phyloP scores from a whole-genome alignment of 2,329 filamentous ascomycete species.

The Fusarium sp. region DNA sequence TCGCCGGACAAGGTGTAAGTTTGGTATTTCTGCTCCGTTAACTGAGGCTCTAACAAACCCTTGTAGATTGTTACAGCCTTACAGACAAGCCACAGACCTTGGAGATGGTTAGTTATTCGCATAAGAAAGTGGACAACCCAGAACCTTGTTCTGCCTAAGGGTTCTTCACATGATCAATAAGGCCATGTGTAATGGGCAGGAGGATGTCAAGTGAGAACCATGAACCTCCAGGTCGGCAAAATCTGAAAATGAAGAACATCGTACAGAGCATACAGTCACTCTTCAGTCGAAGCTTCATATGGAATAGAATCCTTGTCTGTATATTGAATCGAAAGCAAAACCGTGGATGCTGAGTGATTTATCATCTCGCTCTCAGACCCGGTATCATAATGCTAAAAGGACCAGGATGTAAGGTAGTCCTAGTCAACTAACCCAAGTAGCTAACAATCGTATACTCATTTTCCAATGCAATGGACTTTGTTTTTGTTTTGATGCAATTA shows the following conservation, averaged over 20 bases:
- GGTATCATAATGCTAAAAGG: conserved; percentile 16
- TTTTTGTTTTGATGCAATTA: neutral
- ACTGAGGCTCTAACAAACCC: too few species aligned
- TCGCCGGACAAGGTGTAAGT: too few species aligned
- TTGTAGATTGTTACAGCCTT: too few species aligned
- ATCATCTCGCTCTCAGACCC: conserved; percentile 31
- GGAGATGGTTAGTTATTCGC: too few species aligned
- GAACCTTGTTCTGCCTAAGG: too few species aligned
- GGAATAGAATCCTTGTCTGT: conserved; percentile 10
- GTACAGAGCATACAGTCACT: neutral
- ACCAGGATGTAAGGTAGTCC: neutral
- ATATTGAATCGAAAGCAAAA: conserved; percentile 19
- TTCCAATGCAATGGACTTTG: neutral
- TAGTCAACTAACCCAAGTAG: neutral
- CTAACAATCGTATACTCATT: conserved; percentile 1
- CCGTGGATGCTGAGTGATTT: conserved; percentile 32
- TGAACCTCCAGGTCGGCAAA: too few species aligned
- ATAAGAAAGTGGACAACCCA: too few species aligned
- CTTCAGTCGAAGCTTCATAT: rapidly evolving
- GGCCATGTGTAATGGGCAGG: rapidly evolving
- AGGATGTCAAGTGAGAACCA: rapidly evolving
- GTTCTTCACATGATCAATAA: neutral
- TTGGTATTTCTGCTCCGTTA: too few species aligned
- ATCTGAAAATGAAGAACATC: neutral
- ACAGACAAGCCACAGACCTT: too few species aligned